Evolutionary conservation across 345 rosid genomes (phyloP).

Genomic region (Lepidium aucheri): DNA sequence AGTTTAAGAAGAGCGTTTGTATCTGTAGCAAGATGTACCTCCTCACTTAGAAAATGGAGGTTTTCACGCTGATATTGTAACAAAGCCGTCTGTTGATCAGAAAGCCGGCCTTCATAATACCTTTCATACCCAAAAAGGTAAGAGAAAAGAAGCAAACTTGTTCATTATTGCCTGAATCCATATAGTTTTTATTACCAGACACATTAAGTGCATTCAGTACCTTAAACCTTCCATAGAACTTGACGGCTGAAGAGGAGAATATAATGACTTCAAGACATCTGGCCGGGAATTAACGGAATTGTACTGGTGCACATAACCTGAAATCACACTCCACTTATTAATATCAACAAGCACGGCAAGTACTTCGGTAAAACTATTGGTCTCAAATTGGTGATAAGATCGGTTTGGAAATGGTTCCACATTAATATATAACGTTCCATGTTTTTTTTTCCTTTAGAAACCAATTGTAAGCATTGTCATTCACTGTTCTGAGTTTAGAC

Average conservation of each 20-base stretch:
- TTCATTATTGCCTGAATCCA: not conserved
- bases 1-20: not conserved
- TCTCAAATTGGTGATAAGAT: not conserved
- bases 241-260: conserved; percentile 93
- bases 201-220: conserved; percentile 26
- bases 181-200: not conserved
- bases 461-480: not conserved
- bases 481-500: not conserved
- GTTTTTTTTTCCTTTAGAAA: not conserved
- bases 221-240: conserved; percentile 91
- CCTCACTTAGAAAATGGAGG: conserved; percentile 91
- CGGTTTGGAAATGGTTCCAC: not conserved
- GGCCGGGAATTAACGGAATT: conserved; percentile 82
- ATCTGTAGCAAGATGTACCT: conserved; percentile 36
- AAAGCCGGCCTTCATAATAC: conserved; percentile 83
- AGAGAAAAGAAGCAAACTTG: not conserved
- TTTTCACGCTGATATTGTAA: conserved; percentile 96
- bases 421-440: not conserved
- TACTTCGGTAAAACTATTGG: not conserved
- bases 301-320: conserved; percentile 83
- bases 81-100: conserved; percentile 96
- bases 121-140: conserved; percentile 28
- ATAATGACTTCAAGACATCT: conserved; percentile 83
- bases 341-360: not conserved
- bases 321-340: conserved; percentile 8